Base-by-base conservation (phyloP, 2,329 filamentous ascomycete genomes). In the Chlorencoelia australis region DNA sequence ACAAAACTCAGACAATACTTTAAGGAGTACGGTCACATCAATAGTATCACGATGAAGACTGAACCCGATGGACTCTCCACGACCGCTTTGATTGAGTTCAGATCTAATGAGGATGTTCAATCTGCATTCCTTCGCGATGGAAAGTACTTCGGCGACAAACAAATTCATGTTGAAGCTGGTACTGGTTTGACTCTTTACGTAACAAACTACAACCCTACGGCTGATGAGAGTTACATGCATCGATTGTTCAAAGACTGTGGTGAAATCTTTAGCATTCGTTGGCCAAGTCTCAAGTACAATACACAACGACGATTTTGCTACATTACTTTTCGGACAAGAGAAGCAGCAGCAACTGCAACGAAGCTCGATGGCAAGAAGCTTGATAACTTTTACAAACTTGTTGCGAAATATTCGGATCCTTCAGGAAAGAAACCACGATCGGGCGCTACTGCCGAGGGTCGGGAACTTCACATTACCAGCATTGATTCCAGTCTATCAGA, bases 221-320 rank as follows among this genome's bases (percentile, higher is more conserved):
- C 81, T 7, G 82, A 88, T 52, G 81, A 88, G 48, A 59, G 64
- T 3, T 84, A 75, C 50, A 70, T 91, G 15, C 73, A 73, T 26
- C 59, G 73, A 22, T 60, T 89, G 3, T 89, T 89, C 59, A 68
- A 71, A 42, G 67, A 74, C 40, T 89, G 79, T 52, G 91, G 91
- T 28, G 76, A 89, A 28, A 79, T 98, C 37, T 68, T 94, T 37
- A 84, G 80, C 51, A 71, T 96, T 35, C 80, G 91, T 15, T 91
- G 91, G 62, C 91, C 91, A 2, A 94, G 86, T 39, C 72, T 98
- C 34, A 93, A 93, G 57, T 87, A 73, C 59, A 89, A 95, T 52
- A 79, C 81, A 2, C 79, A 84, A 49, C 83, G 91, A 20, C 81
- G 91, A 16, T 98, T 98, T 63, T 95, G 88, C 64, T 98, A 98